A percentile compares a stretch with the other conserved stretches of the same genome.
These are phyloP conservation scores for Austroboletus niveus DNA, from an alignment of 1,284 basidiomycete species.

Conservation along the genomic window DNA sequence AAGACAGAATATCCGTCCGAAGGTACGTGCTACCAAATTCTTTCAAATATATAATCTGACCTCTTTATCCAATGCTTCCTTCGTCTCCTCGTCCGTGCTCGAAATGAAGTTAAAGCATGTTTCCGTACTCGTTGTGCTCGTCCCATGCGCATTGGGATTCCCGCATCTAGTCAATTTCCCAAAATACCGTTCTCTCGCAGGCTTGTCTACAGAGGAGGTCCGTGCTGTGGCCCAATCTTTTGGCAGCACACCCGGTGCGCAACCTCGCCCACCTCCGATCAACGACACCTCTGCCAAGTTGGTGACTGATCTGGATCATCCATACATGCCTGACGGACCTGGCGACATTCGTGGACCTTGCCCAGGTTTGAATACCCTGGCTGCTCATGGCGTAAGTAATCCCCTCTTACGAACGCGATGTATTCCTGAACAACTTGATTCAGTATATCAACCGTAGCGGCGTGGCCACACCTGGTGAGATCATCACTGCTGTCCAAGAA, in stretches of 20 bases:
- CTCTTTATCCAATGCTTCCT: no score
- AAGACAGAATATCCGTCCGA: no score
- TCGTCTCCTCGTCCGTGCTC: background rate
- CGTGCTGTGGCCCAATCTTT: constrained; percentile 16
- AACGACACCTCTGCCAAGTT: constrained; percentile 27
- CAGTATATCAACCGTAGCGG: constrained; percentile 25
- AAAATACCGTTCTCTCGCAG: constrained; percentile 21
- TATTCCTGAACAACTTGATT: background rate
- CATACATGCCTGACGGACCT: constrained; percentile 14
- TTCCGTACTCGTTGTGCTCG: constrained; percentile 1
- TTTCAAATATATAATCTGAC: no score
- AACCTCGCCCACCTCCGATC: constrained; percentile 22
- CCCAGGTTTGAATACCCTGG: constrained; percentile 47
- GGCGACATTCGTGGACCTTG: constrained; percentile 42
- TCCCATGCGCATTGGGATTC: constrained; percentile 4
- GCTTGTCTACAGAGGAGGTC: constrained; percentile 17
- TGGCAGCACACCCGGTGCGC: constrained; percentile 20
- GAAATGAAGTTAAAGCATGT: constrained; percentile 16
- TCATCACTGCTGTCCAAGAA: constrained; percentile 28
- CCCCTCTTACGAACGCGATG: background rate
- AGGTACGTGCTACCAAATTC: no score
- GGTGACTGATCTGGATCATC: constrained; percentile 24
- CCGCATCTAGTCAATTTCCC: constrained; percentile 19
- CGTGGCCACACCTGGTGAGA: constrained; percentile 23
- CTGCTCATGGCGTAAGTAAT: constrained; percentile 40